Evolutionary conservation across 1,284 basidiomycete species (phyloP).

Genomic region (Puccinia coronata): DNA sequence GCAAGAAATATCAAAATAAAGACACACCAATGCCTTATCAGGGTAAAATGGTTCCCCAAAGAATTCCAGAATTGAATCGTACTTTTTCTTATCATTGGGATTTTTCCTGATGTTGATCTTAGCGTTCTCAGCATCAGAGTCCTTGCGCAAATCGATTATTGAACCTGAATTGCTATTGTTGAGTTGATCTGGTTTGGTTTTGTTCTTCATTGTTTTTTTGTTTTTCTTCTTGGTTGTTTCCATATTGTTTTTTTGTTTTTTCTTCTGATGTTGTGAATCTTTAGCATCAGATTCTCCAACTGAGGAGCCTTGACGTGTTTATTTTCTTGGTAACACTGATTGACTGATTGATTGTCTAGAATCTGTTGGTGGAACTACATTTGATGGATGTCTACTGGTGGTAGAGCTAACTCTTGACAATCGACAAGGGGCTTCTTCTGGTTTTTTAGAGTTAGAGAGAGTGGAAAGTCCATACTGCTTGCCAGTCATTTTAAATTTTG

Average conservation of each 20-base stretch:
- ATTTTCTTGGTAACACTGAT: slow-evolving; percentile 1
- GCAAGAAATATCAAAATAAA: not conserved
- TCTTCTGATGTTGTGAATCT: no score
- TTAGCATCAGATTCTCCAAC: not conserved
- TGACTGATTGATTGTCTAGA: slow-evolving; percentile 3
- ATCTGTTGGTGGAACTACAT: no score
- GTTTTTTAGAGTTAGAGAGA: not conserved
- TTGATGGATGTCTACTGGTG: slow-evolving; percentile 11
- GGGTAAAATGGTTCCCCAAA: no score
- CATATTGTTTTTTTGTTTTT: not conserved
- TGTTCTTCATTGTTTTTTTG: not conserved
- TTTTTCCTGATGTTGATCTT: not conserved
- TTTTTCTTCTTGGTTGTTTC: slow-evolving; percentile 10
- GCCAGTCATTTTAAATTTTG: not conserved
- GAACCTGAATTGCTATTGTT: slow-evolving; percentile 20
- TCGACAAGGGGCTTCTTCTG: not conserved
- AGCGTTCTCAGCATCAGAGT: slow-evolving; percentile 11
- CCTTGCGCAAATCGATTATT: not conserved
- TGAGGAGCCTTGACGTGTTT: not conserved
- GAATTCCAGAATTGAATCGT: slow-evolving; percentile 16
- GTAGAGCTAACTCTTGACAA: slow-evolving; percentile 10
- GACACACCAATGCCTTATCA: not conserved
- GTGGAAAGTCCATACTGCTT: not conserved
- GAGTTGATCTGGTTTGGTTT: not conserved
- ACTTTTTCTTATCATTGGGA: not conserved